Conservation (phyloP, 1,139 yeast genomes). For the Candida tetrigidarum region DNA sequence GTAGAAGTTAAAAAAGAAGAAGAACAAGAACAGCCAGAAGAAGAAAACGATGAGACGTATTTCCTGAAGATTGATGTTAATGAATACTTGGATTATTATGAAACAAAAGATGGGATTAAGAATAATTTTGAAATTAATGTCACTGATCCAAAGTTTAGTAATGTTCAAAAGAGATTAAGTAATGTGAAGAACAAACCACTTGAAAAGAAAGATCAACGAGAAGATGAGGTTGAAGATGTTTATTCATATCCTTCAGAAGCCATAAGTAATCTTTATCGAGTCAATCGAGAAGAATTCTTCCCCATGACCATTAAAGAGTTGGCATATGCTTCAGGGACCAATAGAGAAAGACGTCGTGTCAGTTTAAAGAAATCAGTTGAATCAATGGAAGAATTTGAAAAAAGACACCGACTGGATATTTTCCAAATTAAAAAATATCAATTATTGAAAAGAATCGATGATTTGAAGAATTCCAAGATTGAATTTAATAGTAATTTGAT, state of each 20-base stretch:
- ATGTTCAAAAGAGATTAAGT: constrained; percentile 17
- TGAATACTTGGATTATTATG: constrained; percentile 14
- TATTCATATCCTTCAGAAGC: constrained; percentile 12
- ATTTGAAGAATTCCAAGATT: constrained; percentile 31
- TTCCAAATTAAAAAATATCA: constrained; percentile 28
- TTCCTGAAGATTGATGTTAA: constrained; percentile 15
- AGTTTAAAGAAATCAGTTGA: constrained; percentile 23
- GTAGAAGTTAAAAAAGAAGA: background rate
- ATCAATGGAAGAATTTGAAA: constrained; percentile 22
- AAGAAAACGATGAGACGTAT: constrained; percentile 10
- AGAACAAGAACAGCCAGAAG: too few relatives aligned
- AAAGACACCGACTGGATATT: constrained; percentile 23
- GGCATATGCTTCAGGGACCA: constrained; percentile 27
- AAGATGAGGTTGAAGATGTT: constrained; percentile 11
- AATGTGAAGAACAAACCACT: constrained; percentile 17
- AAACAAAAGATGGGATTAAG: constrained; percentile 5
- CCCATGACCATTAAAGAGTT: constrained; percentile 24
- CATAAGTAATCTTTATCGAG: constrained; percentile 6
- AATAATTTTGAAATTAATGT: constrained; percentile 12
- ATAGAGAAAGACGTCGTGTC: constrained; percentile 30
- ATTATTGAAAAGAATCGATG: constrained; percentile 29
- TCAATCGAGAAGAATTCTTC: constrained; percentile 12
- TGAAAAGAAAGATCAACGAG: constrained; percentile 6
- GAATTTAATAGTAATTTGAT: constrained; percentile 26
- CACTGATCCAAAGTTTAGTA: constrained; percentile 10